Base-by-base conservation (phyloP, 1,139 yeast species). In the Pichia sp. region DNA sequence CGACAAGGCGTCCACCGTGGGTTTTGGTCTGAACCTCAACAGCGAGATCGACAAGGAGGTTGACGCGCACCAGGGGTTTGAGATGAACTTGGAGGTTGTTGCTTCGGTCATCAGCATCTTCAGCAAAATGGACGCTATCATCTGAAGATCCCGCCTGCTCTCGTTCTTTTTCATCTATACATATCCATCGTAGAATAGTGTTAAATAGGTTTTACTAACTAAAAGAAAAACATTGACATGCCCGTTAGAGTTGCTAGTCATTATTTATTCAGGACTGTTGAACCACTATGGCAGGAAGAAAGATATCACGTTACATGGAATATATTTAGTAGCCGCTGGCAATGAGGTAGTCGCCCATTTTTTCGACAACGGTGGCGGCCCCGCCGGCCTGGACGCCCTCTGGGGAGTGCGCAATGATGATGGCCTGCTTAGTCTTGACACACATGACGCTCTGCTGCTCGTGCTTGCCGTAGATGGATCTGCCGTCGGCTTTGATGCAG, bases 401-500 rank as follows among this genome's bases (percentile, higher is more conserved):
- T 13, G 97, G 96, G 70, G 93, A 95, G 72, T 93, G 98, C n/a
- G 95, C 97, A 67, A 95, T 75, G 68, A 93, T 75, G 57, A 93
- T 84, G 45, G 98, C 90, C 73, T 92, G 98, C 69, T 84, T 87
- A 57, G 98, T 90, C 78, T 96, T 86, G 52, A 93, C 97, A 61
- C 92, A 87, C 62, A 93, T 75, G 56, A 93, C 79, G 62, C 99
- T 99, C 64, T 87, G 89, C 57, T 85, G 90, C 57, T 80, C 81
- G 62, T 86, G 90, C 76, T 93, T 92, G 63, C 97, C 99, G 70
- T 93, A 92, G 64, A 93, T 87, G 57, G 96, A 87, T 73, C 97
- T 84, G 53, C 87, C 95, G 68, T 92, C 97, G 16, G 97, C 96
- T 67, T 85, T 84, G 66, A 93, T 80, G 65, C 90, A 76, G 72